Evolutionary conservation across 352 stramenopile genomes (phyloP).

Genomic region (Thalassiosira livingstoniorum): DNA sequence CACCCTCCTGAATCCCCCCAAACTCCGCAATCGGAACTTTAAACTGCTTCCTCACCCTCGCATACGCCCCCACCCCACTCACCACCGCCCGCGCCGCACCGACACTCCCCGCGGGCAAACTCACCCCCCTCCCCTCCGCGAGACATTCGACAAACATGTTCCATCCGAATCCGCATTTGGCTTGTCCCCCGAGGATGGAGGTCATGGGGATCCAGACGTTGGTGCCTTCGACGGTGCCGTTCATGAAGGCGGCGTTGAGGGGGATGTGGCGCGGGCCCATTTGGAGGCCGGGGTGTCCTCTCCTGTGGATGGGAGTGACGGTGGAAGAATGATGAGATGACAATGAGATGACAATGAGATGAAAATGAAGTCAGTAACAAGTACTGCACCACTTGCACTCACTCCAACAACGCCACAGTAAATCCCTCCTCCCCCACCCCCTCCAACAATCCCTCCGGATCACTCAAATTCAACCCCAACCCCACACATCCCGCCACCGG

Average conservation of each 20-base stretch:
- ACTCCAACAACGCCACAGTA: slow-evolving; percentile 95
- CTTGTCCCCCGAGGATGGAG: slow-evolving; percentile 96
- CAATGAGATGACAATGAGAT: background rate
- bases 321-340: slow-evolving; percentile 9
- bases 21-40: slow-evolving; percentile 98
- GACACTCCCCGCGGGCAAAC: slow-evolving; percentile 93
- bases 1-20: slow-evolving; percentile 94
- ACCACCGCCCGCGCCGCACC: slow-evolving; percentile 91
- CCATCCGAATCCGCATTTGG: slow-evolving; percentile 96
- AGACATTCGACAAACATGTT: slow-evolving; percentile 99
- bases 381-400: slow-evolving; percentile 40
- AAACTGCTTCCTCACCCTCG: slow-evolving; percentile 97
- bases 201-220: slow-evolving; percentile 98
- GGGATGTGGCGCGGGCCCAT: slow-evolving; percentile 97
- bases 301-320: slow-evolving; percentile 51
- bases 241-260: slow-evolving; percentile 97
- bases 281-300: slow-evolving; percentile 92
- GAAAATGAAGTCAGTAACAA: background rate
- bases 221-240: slow-evolving; percentile 95
- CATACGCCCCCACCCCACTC: slow-evolving; percentile 94
- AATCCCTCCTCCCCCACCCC: slow-evolving; percentile 94
- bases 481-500: slow-evolving; percentile 96
- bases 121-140: slow-evolving; percentile 96
- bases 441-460: slow-evolving; percentile 94
- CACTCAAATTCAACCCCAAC: slow-evolving; percentile 94